Base-by-base conservation (phyloP, 805 yeast species). In the Candida pseudoglaebosa region DNA sequence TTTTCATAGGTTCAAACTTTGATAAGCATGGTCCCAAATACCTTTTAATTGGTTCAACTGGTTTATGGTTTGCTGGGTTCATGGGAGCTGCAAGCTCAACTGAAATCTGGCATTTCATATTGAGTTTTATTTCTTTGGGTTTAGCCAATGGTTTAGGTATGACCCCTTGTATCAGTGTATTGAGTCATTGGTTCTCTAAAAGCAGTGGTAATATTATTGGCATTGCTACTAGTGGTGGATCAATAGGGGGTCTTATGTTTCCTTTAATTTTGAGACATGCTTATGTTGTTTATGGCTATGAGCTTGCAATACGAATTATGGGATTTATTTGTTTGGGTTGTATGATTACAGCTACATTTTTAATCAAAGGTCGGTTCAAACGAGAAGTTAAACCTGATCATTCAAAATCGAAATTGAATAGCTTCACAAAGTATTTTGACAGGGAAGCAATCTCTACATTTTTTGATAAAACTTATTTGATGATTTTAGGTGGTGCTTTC, bases 151-250 rank as follows among this genome's bases (percentile, higher is more conserved):
- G 83, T 2, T 59, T 80, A 24, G 65, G 81, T 24, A 73, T 78
- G 61, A 71, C 80, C 5, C 87, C 88, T 0, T 54, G 78, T 28
- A 66, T 82, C 2, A 74, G 84, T 5, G 78, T 76, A 14, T 69
- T 81, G 0, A 76, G 80, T 17, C 86, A 83, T 42, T 83, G 85
- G 82, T 83, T 82, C 53, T 59, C 66, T 28, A 61, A 59, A 28
- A 77, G 65, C 44, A 61, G 87, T 44, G 89, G 82, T 1, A 65
- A 45, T 29, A 41, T 80, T 5, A 65, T 79, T 18, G 85, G 87
- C 0, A 47, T 80, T 3, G 82, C 82, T 2, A 77, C 81, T 41
- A 59, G 78, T 59, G 88, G 87, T 4, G 85, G 85, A 1, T 76
- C 83, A 8, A 61, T 78, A 3, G 88, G 86, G 1, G 89, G 88